phyloP scores from a whole-genome alignment of 2,329 filamentous ascomycete species.

The Alternaria incomplexa region DNA sequence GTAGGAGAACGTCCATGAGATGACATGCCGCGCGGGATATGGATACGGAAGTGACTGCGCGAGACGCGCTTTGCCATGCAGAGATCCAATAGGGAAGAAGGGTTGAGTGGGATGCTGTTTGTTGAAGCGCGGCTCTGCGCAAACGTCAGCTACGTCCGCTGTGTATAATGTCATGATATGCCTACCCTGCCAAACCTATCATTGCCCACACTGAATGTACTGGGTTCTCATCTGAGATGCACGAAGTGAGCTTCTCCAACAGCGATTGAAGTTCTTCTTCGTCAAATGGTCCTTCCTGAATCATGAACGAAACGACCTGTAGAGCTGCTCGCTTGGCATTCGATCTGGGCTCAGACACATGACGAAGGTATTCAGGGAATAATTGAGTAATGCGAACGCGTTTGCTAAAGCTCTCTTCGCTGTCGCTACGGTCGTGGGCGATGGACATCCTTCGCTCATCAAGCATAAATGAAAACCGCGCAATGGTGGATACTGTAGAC shows the following conservation, averaged over 20 bases:
- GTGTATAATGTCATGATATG: slow-evolving; percentile 5
- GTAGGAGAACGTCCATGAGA: slow-evolving; percentile 72
- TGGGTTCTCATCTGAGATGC: slow-evolving; percentile 72
- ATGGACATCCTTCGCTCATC: slow-evolving; percentile 32
- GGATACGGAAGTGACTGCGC: slow-evolving; percentile 71
- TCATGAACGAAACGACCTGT: slow-evolving; percentile 60
- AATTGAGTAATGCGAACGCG: slow-evolving; percentile 46
- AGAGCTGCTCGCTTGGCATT: slow-evolving; percentile 57
- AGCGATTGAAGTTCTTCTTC: slow-evolving; percentile 62
- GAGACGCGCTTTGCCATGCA: slow-evolving; percentile 75
- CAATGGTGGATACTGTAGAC: slow-evolving; percentile 49
- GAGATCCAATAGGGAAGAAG: slow-evolving; percentile 68
- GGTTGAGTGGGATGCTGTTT: slow-evolving; percentile 21
- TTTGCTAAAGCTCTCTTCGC: slow-evolving; percentile 40
- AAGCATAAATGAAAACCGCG: slow-evolving; percentile 45
- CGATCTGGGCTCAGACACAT: slow-evolving; percentile 41
- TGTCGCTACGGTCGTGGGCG: slow-evolving; percentile 23
- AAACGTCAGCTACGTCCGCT: background rate
- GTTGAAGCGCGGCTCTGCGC: slow-evolving; percentile 40
- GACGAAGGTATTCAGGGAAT: slow-evolving; percentile 50
- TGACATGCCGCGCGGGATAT: slow-evolving; percentile 80
- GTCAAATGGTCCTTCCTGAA: slow-evolving; percentile 47
- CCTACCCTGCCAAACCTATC: slow-evolving; percentile 79
- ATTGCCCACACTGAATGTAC: slow-evolving; percentile 77
- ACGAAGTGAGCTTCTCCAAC: slow-evolving; percentile 63